Evolutionary conservation across 2,329 filamentous ascomycete genomes (phyloP), one percentile per base, ranked within the genome.

Genomic region (Fusarium clavum): DNA sequence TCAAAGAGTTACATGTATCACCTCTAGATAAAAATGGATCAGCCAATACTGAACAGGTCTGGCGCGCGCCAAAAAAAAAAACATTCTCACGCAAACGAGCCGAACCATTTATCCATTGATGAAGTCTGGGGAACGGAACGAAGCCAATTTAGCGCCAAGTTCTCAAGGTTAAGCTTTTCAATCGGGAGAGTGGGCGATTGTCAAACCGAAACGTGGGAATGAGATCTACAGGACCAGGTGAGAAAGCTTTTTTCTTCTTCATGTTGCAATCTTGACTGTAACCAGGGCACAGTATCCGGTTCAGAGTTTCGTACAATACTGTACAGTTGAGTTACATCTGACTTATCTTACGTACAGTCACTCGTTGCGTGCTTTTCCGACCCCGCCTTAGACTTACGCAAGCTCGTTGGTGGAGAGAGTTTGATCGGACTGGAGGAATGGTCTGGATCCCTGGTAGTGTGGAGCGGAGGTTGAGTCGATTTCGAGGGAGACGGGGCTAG

Each of bases 371-470:
- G 38, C 30, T 46, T 47, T 29, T 34, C 40, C 34, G 30, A 41
- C 58, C 34, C 51, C 51, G 44, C 57, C 41, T 38, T 32, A 55
- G 52, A 57, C 52, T 64, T 74, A 74, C 72, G 72, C 72, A 74
- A 74, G 72, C 72, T 53, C 54, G 61, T 61, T 61, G 58, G 61
- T 58, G 62, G 66, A 56, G 64, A 58, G 61, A 27, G 40, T 56
- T 55, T 48, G 29, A 51, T 56, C 54, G 44, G 52, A 52, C 43
- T 68, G 57, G 61, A 72, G 72, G 70, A 71, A 69, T 65, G 60
- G 66, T 66, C 73, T 73, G 67, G 61, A 67, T 72, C 73, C 57
- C 67, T 45, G 49, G 61, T 34, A 70, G 61, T 59, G 69, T 64
- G 64, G 58, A 57, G 61, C 61, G 45, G 52, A 16, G 27, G 20